Evolutionary conservation across 1,139 yeast genomes (phyloP).

Genomic region (Blastobotrys malaysiensis): DNA sequence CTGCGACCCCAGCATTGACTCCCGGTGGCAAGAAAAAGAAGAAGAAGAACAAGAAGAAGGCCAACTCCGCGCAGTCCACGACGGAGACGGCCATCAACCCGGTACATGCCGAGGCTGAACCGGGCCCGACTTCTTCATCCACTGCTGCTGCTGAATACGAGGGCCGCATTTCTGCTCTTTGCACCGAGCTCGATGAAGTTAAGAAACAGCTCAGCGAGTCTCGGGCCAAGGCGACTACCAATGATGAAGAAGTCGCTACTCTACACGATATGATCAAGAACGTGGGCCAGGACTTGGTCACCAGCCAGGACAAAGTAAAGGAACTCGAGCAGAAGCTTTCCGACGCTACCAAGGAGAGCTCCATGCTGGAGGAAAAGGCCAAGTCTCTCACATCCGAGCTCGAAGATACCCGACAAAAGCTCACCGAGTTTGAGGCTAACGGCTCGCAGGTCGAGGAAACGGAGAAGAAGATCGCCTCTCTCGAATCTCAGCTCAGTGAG

Average conservation of each 20-base stretch:
- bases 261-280: slow-evolving; percentile 67
- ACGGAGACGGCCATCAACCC: not conserved
- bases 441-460: not conserved
- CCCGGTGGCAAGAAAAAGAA: slow-evolving; percentile 22
- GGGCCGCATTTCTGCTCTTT: not conserved
- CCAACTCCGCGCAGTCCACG: slow-evolving; percentile 3
- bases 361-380: slow-evolving; percentile 13
- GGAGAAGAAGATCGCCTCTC: not conserved
- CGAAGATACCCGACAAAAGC: slow-evolving; percentile 3
- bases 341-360: slow-evolving; percentile 7
- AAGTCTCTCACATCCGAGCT: not conserved
- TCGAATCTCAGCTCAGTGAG: not conserved
- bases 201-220: not conserved
- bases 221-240: not conserved
- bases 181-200: not conserved
- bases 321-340: not conserved
- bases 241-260: slow-evolving; percentile 50
- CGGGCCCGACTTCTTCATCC: not conserved
- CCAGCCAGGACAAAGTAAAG: slow-evolving; percentile 22
- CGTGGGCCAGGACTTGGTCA: slow-evolving; percentile 71
- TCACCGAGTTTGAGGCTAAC: not conserved
- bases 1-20: not conserved
- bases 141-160: not conserved
- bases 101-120: not conserved
- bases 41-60: slow-evolving; percentile 24